These are phyloP conservation scores for Auricularia sp. DNA, from an alignment of 768 basidiomycete genomes.

Conservation along the genomic window DNA sequence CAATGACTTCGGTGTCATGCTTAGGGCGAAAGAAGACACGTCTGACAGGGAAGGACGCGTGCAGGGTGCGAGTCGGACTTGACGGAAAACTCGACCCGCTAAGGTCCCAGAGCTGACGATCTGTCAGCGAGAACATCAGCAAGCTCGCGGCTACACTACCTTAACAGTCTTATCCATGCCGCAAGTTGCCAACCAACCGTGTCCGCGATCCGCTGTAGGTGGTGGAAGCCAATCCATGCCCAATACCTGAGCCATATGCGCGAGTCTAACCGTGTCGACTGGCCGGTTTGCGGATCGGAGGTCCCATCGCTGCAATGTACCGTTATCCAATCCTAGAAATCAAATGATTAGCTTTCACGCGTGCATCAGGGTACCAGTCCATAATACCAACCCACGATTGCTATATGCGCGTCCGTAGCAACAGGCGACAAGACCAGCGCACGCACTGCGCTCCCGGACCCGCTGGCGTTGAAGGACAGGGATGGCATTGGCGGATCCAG, in stretches of 20 bases:
- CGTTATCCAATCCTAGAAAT: conserved; percentile 42
- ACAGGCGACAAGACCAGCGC: conserved; percentile 63
- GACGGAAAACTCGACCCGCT: conserved; percentile 41
- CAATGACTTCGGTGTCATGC: conserved; percentile 45
- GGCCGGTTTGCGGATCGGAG: conserved; percentile 54
- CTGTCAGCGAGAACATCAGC: background rate
- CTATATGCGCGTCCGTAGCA: conserved; percentile 54
- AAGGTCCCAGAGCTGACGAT: conserved; percentile 62
- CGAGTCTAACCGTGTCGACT: conserved; percentile 61
- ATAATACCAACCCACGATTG: conserved; percentile 39
- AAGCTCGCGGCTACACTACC: conserved; percentile 24
- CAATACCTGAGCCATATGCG: conserved; percentile 63
- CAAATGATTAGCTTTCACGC: background rate
- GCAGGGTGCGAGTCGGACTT: conserved; percentile 59
- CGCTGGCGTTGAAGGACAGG: background rate
- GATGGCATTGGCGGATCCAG: background rate
- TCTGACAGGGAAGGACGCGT: conserved; percentile 66
- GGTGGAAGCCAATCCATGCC: conserved; percentile 60
- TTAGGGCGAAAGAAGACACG: conserved; percentile 69
- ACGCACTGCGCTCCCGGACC: conserved; percentile 41
- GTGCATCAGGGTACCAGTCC: conserved; percentile 22
- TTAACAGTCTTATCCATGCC: conserved; percentile 75
- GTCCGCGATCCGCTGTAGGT: conserved; percentile 14
- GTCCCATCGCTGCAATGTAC: conserved; percentile 60
- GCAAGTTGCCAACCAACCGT: conserved; percentile 71